Percentiles rank a stretch among this genome's conserved stretches.
phyloP scores from a whole-genome alignment of 805 yeast species.

The Lipomyces spencermartinsiae region DNA sequence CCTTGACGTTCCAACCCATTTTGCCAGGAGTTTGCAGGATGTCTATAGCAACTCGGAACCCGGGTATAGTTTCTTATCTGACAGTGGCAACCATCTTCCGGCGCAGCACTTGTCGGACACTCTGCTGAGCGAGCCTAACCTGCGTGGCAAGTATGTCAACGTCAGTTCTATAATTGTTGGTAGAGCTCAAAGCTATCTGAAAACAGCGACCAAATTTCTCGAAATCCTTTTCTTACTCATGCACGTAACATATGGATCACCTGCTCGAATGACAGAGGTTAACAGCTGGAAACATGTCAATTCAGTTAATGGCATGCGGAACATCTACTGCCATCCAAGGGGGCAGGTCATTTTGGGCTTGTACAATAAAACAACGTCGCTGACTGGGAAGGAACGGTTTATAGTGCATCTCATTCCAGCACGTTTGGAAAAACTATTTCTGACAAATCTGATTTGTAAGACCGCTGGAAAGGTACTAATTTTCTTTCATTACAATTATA shows the following conservation, averaged over 20 bases:
- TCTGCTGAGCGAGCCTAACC: neutral
- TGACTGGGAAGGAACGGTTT: neutral
- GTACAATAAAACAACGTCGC: neutral
- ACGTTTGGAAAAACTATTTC: neutral
- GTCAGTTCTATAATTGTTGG: neutral
- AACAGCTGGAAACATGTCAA: neutral
- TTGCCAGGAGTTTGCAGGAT: neutral
- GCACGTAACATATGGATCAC: neutral
- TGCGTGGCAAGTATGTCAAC: neutral
- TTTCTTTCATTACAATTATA: too few relatives aligned
- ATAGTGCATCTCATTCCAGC: neutral
- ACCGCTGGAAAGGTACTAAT: neutral
- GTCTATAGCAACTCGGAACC: neutral
- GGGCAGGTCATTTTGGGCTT: neutral
- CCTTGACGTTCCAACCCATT: neutral
- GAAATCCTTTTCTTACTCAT: neutral
- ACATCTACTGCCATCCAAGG: neutral
- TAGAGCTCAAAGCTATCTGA: neutral
- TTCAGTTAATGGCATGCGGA: neutral
- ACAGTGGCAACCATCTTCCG: too few relatives aligned
- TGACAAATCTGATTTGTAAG: neutral
- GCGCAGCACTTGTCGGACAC: neutral
- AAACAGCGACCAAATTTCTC: neutral
- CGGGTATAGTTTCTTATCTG: neutral
- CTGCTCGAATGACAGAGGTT: neutral